phyloP scores from a whole-genome alignment of 2,329 filamentous ascomycete genomes.

The Fusarium sp. region DNA sequence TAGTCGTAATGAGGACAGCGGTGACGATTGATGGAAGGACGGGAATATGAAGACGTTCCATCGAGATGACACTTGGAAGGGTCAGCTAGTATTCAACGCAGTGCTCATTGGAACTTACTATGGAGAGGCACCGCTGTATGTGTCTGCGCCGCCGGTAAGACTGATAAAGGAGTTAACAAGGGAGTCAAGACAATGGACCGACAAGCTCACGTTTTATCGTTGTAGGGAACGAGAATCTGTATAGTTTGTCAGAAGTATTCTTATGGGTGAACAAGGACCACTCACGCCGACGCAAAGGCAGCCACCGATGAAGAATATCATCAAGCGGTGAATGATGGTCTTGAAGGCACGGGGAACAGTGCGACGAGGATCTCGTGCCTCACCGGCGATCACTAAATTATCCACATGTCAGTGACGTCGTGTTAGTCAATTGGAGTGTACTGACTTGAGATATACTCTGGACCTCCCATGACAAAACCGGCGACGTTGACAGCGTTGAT shows the following conservation, averaged over 20 bases:
- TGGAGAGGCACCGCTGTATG: background rate
- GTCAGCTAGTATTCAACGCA: background rate
- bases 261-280: background rate
- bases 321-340: background rate
- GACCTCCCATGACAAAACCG: slow-evolving; percentile 66
- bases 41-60: background rate
- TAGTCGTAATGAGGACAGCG: background rate
- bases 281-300: slow-evolving; percentile 1
- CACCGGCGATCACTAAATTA: background rate
- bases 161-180: background rate
- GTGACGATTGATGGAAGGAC: slow-evolving; percentile 15
- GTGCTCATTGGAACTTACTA: background rate
- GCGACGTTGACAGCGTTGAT: slow-evolving; percentile 25
- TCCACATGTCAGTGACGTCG: background rate
- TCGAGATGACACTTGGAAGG: background rate
- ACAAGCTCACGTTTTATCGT: background rate
- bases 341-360: background rate
- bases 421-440: slow-evolving; percentile 47
- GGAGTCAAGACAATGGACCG: background rate
- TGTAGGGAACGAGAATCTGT: background rate
- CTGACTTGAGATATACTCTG: slow-evolving; percentile 69
- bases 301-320: background rate
- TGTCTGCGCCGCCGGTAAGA: background rate
- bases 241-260: background rate
- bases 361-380: background rate